Base-by-base conservation (phyloP, 2,329 filamentous ascomycete species). In the Fusarium papillatum region DNA sequence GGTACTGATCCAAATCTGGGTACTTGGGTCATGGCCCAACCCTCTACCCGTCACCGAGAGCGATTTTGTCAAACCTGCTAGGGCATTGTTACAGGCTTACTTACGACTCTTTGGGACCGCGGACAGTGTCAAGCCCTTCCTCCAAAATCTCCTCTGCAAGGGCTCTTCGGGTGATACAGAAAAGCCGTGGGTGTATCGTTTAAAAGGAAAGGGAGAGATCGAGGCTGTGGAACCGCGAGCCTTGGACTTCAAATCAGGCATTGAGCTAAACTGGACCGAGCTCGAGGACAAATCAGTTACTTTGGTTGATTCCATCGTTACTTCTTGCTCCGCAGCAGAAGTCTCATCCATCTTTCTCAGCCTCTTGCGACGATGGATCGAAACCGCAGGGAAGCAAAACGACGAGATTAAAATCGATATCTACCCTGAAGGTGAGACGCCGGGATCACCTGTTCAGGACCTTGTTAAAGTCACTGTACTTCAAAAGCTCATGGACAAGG, bases 1-100 rank as follows among this genome's bases (percentile, higher is more conserved):
- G 1, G 79, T 94, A 3, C 76, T 93, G 4, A 82, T 91, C 7
- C 89, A 92, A 2, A 83, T 95, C 0, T 95, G 93, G 93, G 85
- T 88, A 2, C 80, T 95, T 19, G 85, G 89, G 1, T 89, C 89
- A 7, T 91, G 90, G 87, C 78, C 83, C 1, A 81, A 81, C 10
- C 75, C 84, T 7, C 77, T 82, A 10, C 63, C 81, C 1, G 72
- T 79, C 2, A 79, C 83, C 7, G 83, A 85, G 22, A 82, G 85
- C 31, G 79, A 82, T 1, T 88, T 86, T 69, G 85, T 85, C 66
- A 81, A 82, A 17, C 87, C 88, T 2, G 88, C 90, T 2, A 83
- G 83, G 43, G 85, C 84, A 16, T 81, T 94, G 3, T 80, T 94
- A 6, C 86, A 87, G 36, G 90, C 88, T 8, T 91, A 91, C 69